These are phyloP conservation scores for Pestalotiopsis sp. DNA, from an alignment of 2,329 filamentous ascomycete species.

Conservation along the genomic window DNA sequence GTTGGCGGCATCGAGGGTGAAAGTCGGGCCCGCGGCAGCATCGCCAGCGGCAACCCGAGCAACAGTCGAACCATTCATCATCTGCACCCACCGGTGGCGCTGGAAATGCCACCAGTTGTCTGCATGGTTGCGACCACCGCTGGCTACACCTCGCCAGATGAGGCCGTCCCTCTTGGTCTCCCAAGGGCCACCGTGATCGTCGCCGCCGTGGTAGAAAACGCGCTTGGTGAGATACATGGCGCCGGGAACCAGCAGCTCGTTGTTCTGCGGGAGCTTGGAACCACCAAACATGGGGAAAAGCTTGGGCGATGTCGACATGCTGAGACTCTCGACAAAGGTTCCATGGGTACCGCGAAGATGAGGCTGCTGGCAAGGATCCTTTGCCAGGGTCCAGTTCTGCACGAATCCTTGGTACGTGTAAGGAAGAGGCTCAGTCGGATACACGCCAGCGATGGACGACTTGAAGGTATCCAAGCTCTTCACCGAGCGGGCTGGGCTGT, in stretches of 20 bases:
- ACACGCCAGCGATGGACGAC: conserved; percentile 28
- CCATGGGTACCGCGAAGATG: conserved; percentile 55
- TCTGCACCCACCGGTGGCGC: conserved; percentile 67
- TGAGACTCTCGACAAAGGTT: conserved; percentile 58
- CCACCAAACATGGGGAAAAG: conserved; percentile 65
- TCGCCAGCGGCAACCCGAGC: conserved; percentile 44
- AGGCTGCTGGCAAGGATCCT: conserved; percentile 63
- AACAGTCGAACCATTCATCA: conserved; percentile 66
- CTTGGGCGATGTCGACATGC: conserved; percentile 53
- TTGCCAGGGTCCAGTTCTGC: conserved; percentile 59
- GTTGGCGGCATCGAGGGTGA: conserved; percentile 46
- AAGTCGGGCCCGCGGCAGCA: conserved; percentile 43
- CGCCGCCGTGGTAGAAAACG: conserved; percentile 58
- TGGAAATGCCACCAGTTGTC: conserved; percentile 71
- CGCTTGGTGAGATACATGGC: conserved; percentile 65
- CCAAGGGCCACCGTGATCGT: conserved; percentile 59
- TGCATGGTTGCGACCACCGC: conserved; percentile 51
- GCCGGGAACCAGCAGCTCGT: conserved; percentile 66
- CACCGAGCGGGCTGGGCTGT: conserved; percentile 48
- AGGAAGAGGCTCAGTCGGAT: conserved; percentile 11
- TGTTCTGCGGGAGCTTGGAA: conserved; percentile 65
- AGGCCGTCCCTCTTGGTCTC: conserved; percentile 54
- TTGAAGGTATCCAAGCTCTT: conserved; percentile 19
- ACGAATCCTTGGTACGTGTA: conserved; percentile 53
- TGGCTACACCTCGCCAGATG: conserved; percentile 66